These are phyloP conservation scores for Dendrobium nobile DNA, from an alignment of 106 monocot species.

Conservation along the genomic window DNA sequence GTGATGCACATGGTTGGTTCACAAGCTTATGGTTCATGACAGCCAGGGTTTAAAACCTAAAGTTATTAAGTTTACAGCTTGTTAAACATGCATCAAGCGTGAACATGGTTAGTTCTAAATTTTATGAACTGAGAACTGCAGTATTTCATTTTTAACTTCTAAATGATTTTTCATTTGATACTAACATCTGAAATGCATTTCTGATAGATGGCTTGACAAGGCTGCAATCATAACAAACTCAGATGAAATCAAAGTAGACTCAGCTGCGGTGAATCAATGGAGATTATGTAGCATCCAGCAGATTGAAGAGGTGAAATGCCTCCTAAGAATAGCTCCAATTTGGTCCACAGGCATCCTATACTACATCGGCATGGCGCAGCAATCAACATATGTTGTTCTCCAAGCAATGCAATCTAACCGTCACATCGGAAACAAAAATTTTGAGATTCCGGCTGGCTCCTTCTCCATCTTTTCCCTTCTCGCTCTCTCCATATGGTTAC, in stretches of 20 bases:
- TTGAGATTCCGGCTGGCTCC: constrained; percentile 58
- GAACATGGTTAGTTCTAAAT: neutral
- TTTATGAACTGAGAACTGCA: neutral
- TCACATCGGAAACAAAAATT: constrained; percentile 20
- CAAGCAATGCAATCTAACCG: constrained; percentile 43
- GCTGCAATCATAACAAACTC: constrained; percentile 11
- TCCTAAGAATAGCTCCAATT: constrained; percentile 35
- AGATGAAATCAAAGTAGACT: constrained; percentile 22
- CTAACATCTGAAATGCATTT: neutral
- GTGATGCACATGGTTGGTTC: too few species aligned
- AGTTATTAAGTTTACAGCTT: too few species aligned
- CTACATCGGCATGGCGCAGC: constrained; percentile 37
- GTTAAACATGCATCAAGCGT: neutral
- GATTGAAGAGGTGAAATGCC: constrained; percentile 51
- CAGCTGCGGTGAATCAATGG: constrained; percentile 26
- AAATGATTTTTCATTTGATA: neutral
- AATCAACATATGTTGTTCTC: constrained; percentile 34
- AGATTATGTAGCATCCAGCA: constrained; percentile 50
- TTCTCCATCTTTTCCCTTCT: constrained; percentile 43
- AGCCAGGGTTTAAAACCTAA: neutral
- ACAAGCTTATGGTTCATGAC: neutral
- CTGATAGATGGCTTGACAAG: constrained; percentile 14
- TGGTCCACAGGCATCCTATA: constrained; percentile 48
- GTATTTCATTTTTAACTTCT: neutral
- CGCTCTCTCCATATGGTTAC: constrained; percentile 46